These are phyloP conservation scores for Pythium oligandrum DNA, from an alignment of 352 stramenopile genomes.

Conservation along the genomic window DNA sequence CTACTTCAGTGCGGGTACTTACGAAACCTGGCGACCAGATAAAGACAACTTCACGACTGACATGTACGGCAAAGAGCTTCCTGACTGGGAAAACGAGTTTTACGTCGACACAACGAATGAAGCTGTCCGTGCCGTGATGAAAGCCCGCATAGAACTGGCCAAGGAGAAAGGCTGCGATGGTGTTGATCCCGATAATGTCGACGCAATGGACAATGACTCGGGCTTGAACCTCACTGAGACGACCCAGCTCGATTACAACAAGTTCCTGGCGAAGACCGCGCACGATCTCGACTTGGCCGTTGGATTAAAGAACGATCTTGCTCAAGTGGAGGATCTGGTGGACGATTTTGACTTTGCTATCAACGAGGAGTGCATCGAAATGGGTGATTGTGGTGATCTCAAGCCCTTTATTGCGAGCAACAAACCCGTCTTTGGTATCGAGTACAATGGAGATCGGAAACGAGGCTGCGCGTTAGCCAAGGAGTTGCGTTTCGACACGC, in stretches of 20 bases:
- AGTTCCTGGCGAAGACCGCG: constrained; percentile 33
- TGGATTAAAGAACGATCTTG: constrained; percentile 51
- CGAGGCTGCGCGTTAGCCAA: constrained; percentile 23
- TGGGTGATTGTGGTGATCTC: constrained; percentile 35
- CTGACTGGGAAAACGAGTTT: too few species aligned
- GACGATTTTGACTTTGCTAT: constrained; percentile 50
- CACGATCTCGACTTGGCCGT: constrained; percentile 36
- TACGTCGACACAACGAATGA: too few species aligned
- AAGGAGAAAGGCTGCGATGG: constrained; percentile 45
- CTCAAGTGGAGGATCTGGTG: constrained; percentile 32
- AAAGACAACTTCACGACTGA: too few species aligned
- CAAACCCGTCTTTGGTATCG: constrained; percentile 55
- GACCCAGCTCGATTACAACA: constrained; percentile 45
- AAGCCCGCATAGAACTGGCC: constrained; percentile 34
- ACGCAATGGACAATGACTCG: constrained; percentile 35
- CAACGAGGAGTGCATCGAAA: constrained; percentile 51
- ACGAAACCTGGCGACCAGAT: too few species aligned
- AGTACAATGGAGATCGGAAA: constrained; percentile 38
- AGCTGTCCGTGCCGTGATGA: constrained; percentile 30
- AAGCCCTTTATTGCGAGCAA: constrained; percentile 33
- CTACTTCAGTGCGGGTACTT: constrained; percentile 4
- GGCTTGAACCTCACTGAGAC: constrained; percentile 27
- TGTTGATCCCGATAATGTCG: constrained; percentile 57
- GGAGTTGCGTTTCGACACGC: constrained; percentile 25
- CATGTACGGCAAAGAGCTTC: too few species aligned